A percentile compares a stretch with the other conserved stretches of the same genome.
Conservation (phyloP, 768 basidiomycete genomes). For the Tulasnella sp. region DNA sequence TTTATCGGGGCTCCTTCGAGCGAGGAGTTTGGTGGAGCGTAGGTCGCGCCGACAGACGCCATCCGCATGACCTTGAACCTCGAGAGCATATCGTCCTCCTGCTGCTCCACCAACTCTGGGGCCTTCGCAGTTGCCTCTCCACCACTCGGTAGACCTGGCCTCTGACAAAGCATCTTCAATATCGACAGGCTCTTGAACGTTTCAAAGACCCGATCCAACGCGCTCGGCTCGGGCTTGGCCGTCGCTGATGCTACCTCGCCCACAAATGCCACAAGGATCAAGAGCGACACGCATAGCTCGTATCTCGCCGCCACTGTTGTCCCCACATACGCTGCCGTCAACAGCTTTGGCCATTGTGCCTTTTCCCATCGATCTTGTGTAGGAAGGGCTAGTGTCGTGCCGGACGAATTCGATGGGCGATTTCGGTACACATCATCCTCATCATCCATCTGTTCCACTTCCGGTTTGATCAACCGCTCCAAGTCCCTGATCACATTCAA, state of each 20-base stretch:
- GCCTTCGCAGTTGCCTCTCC: constrained; percentile 26
- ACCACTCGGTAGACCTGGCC: constrained; percentile 51
- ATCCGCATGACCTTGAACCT: constrained; percentile 16
- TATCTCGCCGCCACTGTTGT: constrained; percentile 63
- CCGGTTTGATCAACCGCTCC: constrained; percentile 58
- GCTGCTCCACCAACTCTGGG: neutral
- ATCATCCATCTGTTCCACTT: constrained; percentile 52
- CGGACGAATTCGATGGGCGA: neutral
- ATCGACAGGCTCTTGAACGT: constrained; percentile 66
- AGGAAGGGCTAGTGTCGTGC: neutral
- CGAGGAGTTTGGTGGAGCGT: neutral
- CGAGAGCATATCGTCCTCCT: constrained; percentile 17
- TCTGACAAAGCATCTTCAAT: constrained; percentile 41
- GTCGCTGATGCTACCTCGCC: constrained; percentile 43
- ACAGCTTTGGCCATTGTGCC: constrained; percentile 52
- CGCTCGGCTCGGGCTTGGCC: constrained; percentile 43
- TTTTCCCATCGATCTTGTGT: constrained; percentile 21
- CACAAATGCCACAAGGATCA: constrained; percentile 61
- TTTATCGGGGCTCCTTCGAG: constrained; percentile 21
- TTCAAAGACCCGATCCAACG: constrained; percentile 50
- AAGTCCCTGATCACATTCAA: constrained; percentile 49
- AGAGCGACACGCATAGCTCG: constrained; percentile 55
- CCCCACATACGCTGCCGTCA: constrained; percentile 52
- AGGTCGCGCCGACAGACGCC: neutral
- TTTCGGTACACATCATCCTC: constrained; percentile 35